Base-by-base conservation (phyloP, 73 alveolate genomes). In the Tetrahymena borealis region DNA sequence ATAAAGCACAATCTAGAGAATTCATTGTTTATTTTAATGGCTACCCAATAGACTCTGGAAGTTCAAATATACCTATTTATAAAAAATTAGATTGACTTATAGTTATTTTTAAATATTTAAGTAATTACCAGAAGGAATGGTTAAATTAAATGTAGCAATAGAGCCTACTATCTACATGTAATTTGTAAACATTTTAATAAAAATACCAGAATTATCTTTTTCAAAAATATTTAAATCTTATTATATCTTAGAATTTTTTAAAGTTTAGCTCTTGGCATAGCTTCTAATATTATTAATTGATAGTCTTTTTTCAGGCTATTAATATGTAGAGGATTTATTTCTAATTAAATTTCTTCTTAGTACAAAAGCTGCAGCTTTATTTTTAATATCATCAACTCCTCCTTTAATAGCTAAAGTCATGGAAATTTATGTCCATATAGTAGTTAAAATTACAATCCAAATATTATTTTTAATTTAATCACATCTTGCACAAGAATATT, bases 341-440 rank as follows among this genome's bases (percentile, higher is more conserved):
- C 15, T 42, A 3, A 91, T 33, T 32, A 39, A 77, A 0, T 33
- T 91, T 1, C 18, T 31, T 18, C 13, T 33, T 20, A 78, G 32
- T 39, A 32, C 60, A 24, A 7, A 16, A 13, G 13, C 13, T 18
- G 24, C 36, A 39, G 78, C 37, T 60, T 38, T 20, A 28, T 36
- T 11, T 40, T 33, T 42, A 35, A 91, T 13, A 32, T 37, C 32
- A n/a, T 91, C 79, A 36, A 40, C 6, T 33, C 9, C 60, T 2
- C 91, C 94, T 78, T 37, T 91, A 4, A 91, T 24, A 7, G 94
- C 90, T 1, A 42, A 24, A 39, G 31, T 24, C 39, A 91, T 85
- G 38, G 94, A 91, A 24, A 91, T 60, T 0, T 43, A 78, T 40
- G 94, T 91, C 94, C 94, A 91, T 18, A 78, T 33, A 33, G 90